Percentiles rank a stretch among this genome's conserved stretches.
phyloP scores from a whole-genome alignment of 2,329 filamentous ascomycete genomes.

The Coniochaeta sp. region DNA sequence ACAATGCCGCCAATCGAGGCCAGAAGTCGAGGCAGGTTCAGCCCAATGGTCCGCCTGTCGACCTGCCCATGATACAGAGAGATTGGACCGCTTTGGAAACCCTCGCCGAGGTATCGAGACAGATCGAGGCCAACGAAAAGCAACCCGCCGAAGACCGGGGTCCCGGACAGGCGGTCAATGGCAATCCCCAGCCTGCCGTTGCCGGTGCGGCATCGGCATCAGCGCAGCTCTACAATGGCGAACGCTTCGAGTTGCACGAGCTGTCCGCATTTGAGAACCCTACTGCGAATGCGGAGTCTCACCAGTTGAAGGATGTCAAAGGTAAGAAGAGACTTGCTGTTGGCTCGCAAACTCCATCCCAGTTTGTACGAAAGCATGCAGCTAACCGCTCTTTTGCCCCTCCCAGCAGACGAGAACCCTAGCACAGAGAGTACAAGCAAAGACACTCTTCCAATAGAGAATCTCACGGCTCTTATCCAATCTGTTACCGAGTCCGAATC shows the following conservation, averaged over 20 bases:
- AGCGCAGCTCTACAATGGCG: conserved; percentile 15
- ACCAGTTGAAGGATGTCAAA: conserved; percentile 25
- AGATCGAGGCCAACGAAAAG: conserved; percentile 61
- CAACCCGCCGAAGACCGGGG: conserved; percentile 23
- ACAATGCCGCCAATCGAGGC: conserved; percentile 34
- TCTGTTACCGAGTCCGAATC: conserved; percentile 36
- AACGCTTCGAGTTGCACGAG: conserved; percentile 48
- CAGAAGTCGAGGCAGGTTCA: conserved; percentile 15
- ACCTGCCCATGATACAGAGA: conserved; percentile 31
- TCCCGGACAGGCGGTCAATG: neutral
- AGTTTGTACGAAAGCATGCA: neutral
- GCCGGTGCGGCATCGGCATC: conserved; percentile 1
- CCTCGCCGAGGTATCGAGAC: conserved; percentile 79
- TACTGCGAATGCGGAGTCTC: conserved; percentile 39
- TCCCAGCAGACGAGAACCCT: neutral
- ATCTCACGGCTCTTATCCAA: conserved; percentile 37
- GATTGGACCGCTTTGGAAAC: conserved; percentile 79
- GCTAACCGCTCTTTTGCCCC: neutral
- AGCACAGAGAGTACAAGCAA: conserved; percentile 9
- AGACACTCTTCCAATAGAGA: conserved; percentile 39
- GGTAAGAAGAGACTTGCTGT: conserved; percentile 18
- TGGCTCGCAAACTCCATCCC: neutral
- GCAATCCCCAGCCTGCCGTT: neutral
- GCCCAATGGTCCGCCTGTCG: conserved; percentile 17
- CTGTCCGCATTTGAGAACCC: conserved; percentile 53